Conservation (phyloP, 495 filamentous ascomycete genomes). For the Penicillium verhagenii region DNA sequence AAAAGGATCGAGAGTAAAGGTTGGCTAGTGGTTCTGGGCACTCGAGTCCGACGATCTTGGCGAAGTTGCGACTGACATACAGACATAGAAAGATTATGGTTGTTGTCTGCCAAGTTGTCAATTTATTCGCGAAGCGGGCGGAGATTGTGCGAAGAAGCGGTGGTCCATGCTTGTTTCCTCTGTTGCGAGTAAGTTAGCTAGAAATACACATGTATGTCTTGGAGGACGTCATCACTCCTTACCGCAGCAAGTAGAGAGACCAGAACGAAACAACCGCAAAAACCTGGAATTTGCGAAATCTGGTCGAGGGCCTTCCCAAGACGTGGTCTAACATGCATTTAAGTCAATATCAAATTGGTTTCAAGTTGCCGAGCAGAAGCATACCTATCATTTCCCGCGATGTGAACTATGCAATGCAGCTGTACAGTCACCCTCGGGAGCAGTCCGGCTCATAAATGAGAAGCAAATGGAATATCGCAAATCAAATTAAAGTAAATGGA, state of each 20-base stretch:
- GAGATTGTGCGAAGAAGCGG: constrained; percentile 73
- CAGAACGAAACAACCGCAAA: constrained; percentile 88
- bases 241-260: constrained; percentile 80
- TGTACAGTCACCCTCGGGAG: neutral
- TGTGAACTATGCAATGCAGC: neutral
- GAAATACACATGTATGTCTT: neutral
- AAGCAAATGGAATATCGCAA: neutral
- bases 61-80: constrained; percentile 88
- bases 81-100: constrained; percentile 88
- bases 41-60: constrained; percentile 85
- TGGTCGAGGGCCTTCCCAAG: constrained; percentile 82
- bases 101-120: constrained; percentile 87
- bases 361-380: neutral
- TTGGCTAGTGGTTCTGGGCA: constrained; percentile 92
- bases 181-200: constrained; percentile 24
- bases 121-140: constrained; percentile 58
- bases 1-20: constrained; percentile 92
- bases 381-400: neutral
- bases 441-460: neutral
- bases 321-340: constrained; percentile 70
- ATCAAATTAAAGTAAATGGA: neutral
- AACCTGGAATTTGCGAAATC: constrained; percentile 91
- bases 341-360: neutral
- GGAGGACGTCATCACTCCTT: constrained; percentile 20
- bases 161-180: constrained; percentile 86